phyloP scores from a whole-genome alignment of 257 asterid genomes.

The Capsicum baccatum region DNA sequence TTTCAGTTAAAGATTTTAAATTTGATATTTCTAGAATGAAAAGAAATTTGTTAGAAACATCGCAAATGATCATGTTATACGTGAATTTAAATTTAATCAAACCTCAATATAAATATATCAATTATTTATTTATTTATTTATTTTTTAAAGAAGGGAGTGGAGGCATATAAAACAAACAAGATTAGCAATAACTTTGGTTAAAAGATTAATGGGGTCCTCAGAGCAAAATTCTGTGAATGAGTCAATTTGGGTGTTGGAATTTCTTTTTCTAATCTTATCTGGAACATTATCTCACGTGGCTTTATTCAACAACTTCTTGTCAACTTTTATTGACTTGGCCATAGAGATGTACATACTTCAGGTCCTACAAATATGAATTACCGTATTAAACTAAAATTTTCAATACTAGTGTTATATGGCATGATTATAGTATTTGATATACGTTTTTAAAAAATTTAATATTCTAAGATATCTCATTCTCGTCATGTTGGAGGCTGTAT shows the following conservation, averaged over 20 bases:
- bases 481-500: too few relatives aligned
- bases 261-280: background rate
- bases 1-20: background rate
- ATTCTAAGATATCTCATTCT: too few relatives aligned
- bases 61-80: rapidly evolving
- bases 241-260: background rate
- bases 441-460: too few relatives aligned
- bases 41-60: too few relatives aligned
- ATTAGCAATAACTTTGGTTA: background rate
- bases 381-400: too few relatives aligned
- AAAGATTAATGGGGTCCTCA: constrained; percentile 23
- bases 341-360: too few relatives aligned
- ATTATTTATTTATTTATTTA: too few relatives aligned
- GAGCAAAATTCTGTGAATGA: background rate
- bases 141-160: background rate
- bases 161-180: constrained; percentile 12
- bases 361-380: too few relatives aligned
- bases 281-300: background rate
- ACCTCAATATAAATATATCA: background rate
- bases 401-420: too few relatives aligned
- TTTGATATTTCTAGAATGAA: background rate
- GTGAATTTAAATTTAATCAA: background rate
- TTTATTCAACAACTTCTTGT: background rate
- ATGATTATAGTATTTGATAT: too few relatives aligned
- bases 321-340: background rate